These are phyloP conservation scores for Aphanomyces astaci DNA, from an alignment of 352 stramenopile genomes.

Conservation along the genomic window DNA sequence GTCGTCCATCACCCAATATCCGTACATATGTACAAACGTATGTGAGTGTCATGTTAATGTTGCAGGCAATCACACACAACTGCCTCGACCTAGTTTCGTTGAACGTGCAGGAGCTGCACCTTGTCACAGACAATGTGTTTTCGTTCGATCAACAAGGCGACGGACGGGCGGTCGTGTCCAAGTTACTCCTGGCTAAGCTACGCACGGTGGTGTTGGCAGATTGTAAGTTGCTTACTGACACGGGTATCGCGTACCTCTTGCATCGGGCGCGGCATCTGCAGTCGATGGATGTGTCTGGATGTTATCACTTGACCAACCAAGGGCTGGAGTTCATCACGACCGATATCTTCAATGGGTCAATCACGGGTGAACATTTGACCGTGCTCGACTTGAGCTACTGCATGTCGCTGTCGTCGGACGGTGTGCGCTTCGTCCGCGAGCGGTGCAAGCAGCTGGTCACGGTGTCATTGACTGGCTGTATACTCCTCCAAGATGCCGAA, in stretches of 20 bases:
- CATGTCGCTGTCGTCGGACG: slow-evolving; percentile 42
- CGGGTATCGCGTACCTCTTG: slow-evolving; percentile 56
- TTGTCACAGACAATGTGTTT: slow-evolving; percentile 67
- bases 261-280: slow-evolving; percentile 48
- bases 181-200: slow-evolving; percentile 60
- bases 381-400: slow-evolving; percentile 81
- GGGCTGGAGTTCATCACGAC: slow-evolving; percentile 46
- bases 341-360: slow-evolving; percentile 58
- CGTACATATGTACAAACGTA: too few species aligned
- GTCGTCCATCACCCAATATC: too few species aligned
- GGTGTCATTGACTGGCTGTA: slow-evolving; percentile 80
- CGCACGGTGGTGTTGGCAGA: slow-evolving; percentile 53
- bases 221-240: slow-evolving; percentile 63
- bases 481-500: slow-evolving; percentile 55
- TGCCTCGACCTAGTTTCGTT: slow-evolving; percentile 70
- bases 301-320: slow-evolving; percentile 55
- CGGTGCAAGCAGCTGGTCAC: slow-evolving; percentile 49
- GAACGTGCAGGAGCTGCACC: slow-evolving; percentile 74
- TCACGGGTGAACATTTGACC: slow-evolving; percentile 35
- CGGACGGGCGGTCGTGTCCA: slow-evolving; percentile 65
- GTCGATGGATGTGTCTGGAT: slow-evolving; percentile 48
- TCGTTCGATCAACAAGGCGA: slow-evolving; percentile 79
- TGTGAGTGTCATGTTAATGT: neutral
- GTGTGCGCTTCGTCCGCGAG: slow-evolving; percentile 47
- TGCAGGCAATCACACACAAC: slow-evolving; percentile 60